Evolutionary conservation across 331 rosid species (phyloP), one percentile per base, ranked within the genome.

Genomic region (Pyrus hybrid): DNA sequence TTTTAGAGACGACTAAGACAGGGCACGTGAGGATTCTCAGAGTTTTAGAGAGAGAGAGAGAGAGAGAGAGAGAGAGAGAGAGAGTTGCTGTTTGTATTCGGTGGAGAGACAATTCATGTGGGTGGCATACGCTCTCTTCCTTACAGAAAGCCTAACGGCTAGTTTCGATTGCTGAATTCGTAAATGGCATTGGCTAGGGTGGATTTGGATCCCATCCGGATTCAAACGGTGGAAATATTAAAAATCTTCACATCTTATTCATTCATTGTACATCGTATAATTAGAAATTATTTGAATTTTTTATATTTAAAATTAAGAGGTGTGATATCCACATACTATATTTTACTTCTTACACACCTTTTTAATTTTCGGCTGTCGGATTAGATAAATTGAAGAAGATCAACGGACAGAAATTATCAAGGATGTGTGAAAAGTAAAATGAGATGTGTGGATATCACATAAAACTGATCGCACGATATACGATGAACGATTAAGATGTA

Each of bases 71-170:
- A 33, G 37, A 7, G 41, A 35, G 41, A 35, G 71, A 53, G 76
- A 76, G 95, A 86, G 54, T 49, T 49, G 18, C 56, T 49, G 56
- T 35, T 49, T 79, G 85, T 66, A 65, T 74, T 68, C 84, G 86
- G 56, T 37, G 43, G 43, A 37, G 43, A 37, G 43, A 37, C 43
- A 67, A 11, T 81, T 85, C 93, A 86, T 91, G 88, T 74, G 82
- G 85, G 74, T 51, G 82, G 68, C 80, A 64, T 79, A 81, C 71
- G 81, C 85, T 84, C 85, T 70, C 47, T 76, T 58, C 37, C 80
- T 78, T 72, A 74, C 63, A 57, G 63, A 83, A 77, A 49, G 69
- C 73, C 84, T 71, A 93, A 93, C 98, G 95, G 97, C 97, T 93
- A 91, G 89, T 90, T 89, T 58, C 22, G 2, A 16, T 13, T 70